Base-by-base conservation (phyloP, 257 asterid species). In the Osmanthus fragrans region DNA sequence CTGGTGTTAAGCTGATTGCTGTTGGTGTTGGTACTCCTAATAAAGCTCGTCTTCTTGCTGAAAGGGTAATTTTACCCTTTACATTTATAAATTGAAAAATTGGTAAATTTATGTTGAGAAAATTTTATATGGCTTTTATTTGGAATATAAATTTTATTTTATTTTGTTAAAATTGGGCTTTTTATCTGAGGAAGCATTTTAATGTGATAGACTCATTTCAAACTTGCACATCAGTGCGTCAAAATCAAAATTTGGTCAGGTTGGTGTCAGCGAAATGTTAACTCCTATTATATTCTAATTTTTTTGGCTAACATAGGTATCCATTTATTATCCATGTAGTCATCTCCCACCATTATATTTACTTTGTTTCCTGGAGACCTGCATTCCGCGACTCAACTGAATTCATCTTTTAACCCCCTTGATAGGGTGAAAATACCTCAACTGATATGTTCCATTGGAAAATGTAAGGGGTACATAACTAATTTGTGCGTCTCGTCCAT, bases 11-110 rank as follows among this genome's bases (percentile, higher is more conserved):
- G 90, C 88, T 94, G 67, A 87, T 94, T 73, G 96, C 97, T 36
- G 88, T 94, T 73, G 98, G 98, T 56, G 90, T 94, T 78, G 98
- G 98, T 75, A 79, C 97, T 72, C 98, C 98, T 25, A 87, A 83
- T 68, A 92, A 90, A 84, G 97, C 97, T 73, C 96, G 87, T 69
- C 83, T 94, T 76, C 91, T 94, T 73, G 94, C 96, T 72, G 92
- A 90, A 80, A 86, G 96, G 86, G 98, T 92, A 89, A 71, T 30
- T 42, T 42, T 42, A 42, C 51, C 16, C 51, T 42, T 42, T 3
- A 42, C 18, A 42, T 42, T 13, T 42, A 42, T 11, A 42, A 42
- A 42, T 42, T 3, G 4, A 42, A 1, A 42, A 42, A 42, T 42
- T 3, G 1, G 15, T 42, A 11, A 42, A 42, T 42, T 1, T 30